These are phyloP conservation scores for Beta corolliflora DNA, from an alignment of 179 eudicot species.

Conservation along the genomic window DNA sequence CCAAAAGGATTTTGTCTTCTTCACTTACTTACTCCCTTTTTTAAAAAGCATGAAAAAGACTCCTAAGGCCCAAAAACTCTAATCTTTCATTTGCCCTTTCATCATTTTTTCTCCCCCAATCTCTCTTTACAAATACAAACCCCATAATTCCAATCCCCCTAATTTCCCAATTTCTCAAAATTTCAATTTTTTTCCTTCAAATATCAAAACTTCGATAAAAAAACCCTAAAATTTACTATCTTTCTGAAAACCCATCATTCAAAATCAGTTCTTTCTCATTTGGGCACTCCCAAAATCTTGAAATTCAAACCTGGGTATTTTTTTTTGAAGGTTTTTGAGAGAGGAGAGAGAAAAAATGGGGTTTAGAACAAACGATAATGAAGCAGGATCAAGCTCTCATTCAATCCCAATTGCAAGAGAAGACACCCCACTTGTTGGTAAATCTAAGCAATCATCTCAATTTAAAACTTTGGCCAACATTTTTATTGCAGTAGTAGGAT, in stretches of 20 bases:
- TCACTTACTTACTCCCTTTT: neutral
- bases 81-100: constrained; percentile 5
- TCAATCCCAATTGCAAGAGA: constrained; percentile 52
- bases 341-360: constrained; percentile 33
- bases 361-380: constrained; percentile 30
- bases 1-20: neutral
- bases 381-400: constrained; percentile 49
- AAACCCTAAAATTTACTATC: neutral
- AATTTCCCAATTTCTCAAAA: neutral
- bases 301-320: neutral
- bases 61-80: neutral
- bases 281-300: constrained; percentile 16
- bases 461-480: constrained; percentile 88
- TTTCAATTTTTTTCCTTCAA: neutral
- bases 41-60: neutral
- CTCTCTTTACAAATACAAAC: neutral
- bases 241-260: neutral
- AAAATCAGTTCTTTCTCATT: constrained; percentile 8
- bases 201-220: neutral
- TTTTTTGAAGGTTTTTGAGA: neutral
- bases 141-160: neutral
- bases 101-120: neutral
- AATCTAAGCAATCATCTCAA: constrained; percentile 50
- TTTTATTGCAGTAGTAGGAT: constrained; percentile 85
- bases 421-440: constrained; percentile 64